Base-by-base conservation (phyloP, 2,329 filamentous ascomycete genomes). In the Hypocreales sp. region DNA sequence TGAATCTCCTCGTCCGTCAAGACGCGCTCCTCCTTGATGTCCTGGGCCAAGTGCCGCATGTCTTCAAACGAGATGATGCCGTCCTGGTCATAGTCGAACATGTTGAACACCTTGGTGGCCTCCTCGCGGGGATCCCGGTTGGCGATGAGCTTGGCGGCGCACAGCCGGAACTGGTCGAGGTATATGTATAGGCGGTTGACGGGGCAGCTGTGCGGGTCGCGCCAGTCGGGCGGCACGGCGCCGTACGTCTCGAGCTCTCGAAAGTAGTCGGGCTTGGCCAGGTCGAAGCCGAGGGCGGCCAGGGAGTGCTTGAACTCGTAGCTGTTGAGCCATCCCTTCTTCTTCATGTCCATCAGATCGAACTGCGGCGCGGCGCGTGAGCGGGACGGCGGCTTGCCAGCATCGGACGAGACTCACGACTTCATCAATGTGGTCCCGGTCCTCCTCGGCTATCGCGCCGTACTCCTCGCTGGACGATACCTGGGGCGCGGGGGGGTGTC, bases 251-350 rank as follows among this genome's bases (percentile, higher is more conserved):
- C 79, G 34, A 98, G 68, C 35, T 92, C 72, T 24, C 67, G 61
- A 43, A 87, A 76, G 34, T 93, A 83, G 41, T 92, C 83, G 35
- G 73, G 63, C 52, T 93, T 93, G 32, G 82, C 69, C 26, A 93
- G 64, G 44, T 92, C 83, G 60, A 95, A 95, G 37, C 90, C 90
- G 2, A 98, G 73, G 4, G 90, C 90, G 50, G 92, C 90, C 44
- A 95, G 76, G 34, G 87, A 84, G 57, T 95, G 90, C 55, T 90
- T 87, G 50, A 95, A 81, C 58, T 98, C 90, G 59, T 95, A 90
- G 62, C 93, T 95, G 60, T 95, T 87, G 47, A 98, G 82, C 53
- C 80, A 75, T 25, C 76, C 71, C 58, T 95, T 86, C 51, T 92
- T 87, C 64, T 95, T 87, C 46, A 93, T 79, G 52, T 95, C 90